Evolutionary conservation across 768 basidiomycete species (phyloP).

Genomic region (Multifurca ochricompacta): DNA sequence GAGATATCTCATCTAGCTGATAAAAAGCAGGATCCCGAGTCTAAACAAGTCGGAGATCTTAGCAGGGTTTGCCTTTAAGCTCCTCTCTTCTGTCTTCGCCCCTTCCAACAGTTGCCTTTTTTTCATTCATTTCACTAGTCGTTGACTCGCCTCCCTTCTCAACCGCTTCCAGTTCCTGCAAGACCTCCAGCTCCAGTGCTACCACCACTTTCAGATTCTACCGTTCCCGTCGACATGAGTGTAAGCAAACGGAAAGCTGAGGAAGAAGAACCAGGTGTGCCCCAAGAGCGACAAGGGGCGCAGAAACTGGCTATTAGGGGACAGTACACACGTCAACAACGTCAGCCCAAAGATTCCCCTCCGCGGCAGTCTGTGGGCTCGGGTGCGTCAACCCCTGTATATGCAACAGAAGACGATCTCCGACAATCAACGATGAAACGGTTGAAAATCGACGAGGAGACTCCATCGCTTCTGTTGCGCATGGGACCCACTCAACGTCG

Average conservation of each 20-base stretch:
- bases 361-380: not conserved
- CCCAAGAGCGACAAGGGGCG: not conserved
- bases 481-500: slow-evolving; percentile 3
- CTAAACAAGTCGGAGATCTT: slow-evolving; percentile 15
- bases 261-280: not conserved
- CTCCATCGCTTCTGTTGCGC: slow-evolving; percentile 10
- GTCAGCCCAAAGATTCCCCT: not conserved
- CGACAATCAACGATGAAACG: not conserved
- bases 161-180: not conserved
- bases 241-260: not conserved
- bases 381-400: not conserved
- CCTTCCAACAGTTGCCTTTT: not conserved
- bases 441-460: slow-evolving; percentile 5
- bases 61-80: slow-evolving; percentile 18
- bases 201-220: not conserved
- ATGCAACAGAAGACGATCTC: not conserved
- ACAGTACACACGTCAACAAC: slow-evolving; percentile 8
- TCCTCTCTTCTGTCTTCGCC: slow-evolving; percentile 1
- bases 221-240: not conserved
- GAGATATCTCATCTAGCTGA: slow-evolving; percentile 9
- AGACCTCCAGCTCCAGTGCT: not conserved
- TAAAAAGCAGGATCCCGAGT: slow-evolving; percentile 4
- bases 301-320: slow-evolving; percentile 11
- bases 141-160: not conserved
- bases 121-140: slow-evolving; percentile 1